Evolutionary conservation across 768 basidiomycete genomes (phyloP).

Genomic region (Leccinum barrowsii): DNA sequence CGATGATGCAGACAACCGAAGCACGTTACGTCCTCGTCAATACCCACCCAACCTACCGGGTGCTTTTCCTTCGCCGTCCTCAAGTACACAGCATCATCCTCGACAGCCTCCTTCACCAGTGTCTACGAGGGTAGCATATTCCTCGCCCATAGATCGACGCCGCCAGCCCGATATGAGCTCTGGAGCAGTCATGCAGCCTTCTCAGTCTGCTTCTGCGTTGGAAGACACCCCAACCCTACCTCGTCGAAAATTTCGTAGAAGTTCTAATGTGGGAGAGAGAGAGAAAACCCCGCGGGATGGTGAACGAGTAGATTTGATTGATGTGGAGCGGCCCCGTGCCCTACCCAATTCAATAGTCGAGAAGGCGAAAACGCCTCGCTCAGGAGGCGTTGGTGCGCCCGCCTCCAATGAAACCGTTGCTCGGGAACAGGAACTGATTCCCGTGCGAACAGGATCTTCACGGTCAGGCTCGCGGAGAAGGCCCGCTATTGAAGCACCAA

Average conservation of each 20-base stretch:
- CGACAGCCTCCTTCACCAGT: slow-evolving; percentile 38
- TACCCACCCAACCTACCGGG: slow-evolving; percentile 23
- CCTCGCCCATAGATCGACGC: slow-evolving; percentile 25
- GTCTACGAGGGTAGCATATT: slow-evolving; percentile 25
- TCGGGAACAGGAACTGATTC: slow-evolving; percentile 19
- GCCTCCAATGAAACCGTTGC: slow-evolving; percentile 20
- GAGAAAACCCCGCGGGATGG: slow-evolving; percentile 23
- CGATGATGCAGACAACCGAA: slow-evolving; percentile 55
- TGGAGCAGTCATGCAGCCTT: slow-evolving; percentile 23
- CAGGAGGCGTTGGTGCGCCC: slow-evolving; percentile 14
- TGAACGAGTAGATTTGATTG: slow-evolving; percentile 22
- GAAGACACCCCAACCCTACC: slow-evolving; percentile 28
- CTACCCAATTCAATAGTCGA: slow-evolving; percentile 14
- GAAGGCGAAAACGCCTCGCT: slow-evolving; percentile 12
- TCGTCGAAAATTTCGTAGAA: slow-evolving; percentile 27
- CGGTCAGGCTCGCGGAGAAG: slow-evolving; percentile 21
- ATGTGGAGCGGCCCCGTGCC: slow-evolving; percentile 20
- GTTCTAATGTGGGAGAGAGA: slow-evolving; percentile 25
- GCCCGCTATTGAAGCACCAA: background rate
- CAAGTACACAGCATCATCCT: slow-evolving; percentile 35
- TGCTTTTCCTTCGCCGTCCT: slow-evolving; percentile 34
- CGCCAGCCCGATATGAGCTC: slow-evolving; percentile 21
- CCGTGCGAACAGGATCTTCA: slow-evolving; percentile 6
- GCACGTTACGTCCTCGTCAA: slow-evolving; percentile 40
- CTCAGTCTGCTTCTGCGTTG: slow-evolving; percentile 27